Evolutionary conservation across 108 stramenopile genomes (phyloP).

Genomic region (Cyclotella atomus): DNA sequence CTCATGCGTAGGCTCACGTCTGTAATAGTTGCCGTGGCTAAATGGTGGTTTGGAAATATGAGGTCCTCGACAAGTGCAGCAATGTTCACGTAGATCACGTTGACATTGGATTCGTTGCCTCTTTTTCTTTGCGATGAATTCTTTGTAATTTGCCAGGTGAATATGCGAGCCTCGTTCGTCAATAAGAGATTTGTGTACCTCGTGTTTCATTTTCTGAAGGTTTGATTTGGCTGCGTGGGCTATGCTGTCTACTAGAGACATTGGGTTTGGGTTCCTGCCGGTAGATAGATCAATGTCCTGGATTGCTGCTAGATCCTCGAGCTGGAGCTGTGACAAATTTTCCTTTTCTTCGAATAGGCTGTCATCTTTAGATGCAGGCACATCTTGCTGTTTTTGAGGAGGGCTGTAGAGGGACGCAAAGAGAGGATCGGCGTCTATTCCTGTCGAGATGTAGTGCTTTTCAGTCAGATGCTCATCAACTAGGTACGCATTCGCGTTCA

Average conservation of each 20-base stretch:
- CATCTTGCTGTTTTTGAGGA: not conserved
- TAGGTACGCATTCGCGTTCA: not conserved
- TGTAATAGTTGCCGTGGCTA: conserved; percentile 43
- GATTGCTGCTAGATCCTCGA: not conserved
- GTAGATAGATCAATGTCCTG: not conserved
- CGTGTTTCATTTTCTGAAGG: conserved; percentile 31
- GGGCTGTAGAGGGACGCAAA: conserved; percentile 8
- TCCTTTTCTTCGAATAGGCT: no score
- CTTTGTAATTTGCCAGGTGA: conserved; percentile 29
- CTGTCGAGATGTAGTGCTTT: conserved; percentile 12
- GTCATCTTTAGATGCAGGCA: not conserved
- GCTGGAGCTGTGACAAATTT: not conserved
- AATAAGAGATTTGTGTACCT: conserved; percentile 22
- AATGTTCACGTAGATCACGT: conserved; percentile 41
- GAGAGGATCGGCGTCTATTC: conserved; percentile 14
- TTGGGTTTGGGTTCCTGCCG: not conserved
- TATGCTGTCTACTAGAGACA: conserved; percentile 27
- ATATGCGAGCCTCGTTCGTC: conserved; percentile 25
- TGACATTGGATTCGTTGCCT: conserved; percentile 33
- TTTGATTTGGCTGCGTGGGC: conserved; percentile 27
- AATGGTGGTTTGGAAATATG: conserved; percentile 50
- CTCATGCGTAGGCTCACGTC: conserved; percentile 29
- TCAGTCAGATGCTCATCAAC: not conserved
- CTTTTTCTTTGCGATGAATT: conserved; percentile 44
- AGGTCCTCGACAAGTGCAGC: conserved; percentile 46